These are phyloP conservation scores for Corynascus novoguineensis DNA, from an alignment of 495 filamentous ascomycete species.

Conservation along the genomic window DNA sequence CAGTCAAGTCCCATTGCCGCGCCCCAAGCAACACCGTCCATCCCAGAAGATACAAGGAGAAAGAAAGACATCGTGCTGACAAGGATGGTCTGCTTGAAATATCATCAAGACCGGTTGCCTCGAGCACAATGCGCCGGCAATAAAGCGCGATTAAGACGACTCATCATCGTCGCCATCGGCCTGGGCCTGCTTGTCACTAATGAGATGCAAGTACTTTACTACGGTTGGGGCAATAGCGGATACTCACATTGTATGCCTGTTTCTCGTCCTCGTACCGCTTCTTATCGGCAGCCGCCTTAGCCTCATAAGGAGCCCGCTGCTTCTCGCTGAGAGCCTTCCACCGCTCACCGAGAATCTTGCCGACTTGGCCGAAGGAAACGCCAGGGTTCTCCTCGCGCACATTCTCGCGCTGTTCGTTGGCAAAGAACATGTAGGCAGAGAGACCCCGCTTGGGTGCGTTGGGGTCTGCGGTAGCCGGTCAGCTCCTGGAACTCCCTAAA, in stretches of 20 bases:
- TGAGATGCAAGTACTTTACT: constrained; percentile 3
- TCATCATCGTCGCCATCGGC: constrained; percentile 46
- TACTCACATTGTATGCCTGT: constrained; percentile 77
- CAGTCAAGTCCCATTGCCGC: constrained; percentile 33
- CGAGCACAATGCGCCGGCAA: constrained; percentile 30
- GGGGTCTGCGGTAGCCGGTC: constrained; percentile 61
- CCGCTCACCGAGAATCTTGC: constrained; percentile 92
- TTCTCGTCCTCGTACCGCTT: constrained; percentile 99
- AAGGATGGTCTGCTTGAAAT: constrained; percentile 22
- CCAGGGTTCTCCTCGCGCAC: constrained; percentile 98
- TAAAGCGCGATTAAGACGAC: constrained; percentile 30
- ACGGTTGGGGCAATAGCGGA: background rate
- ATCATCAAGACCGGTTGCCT: constrained; percentile 29
- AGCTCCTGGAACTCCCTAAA: too few relatives aligned
- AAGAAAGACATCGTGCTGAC: constrained; percentile 27
- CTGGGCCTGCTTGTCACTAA: constrained; percentile 33
- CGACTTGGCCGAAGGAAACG: constrained; percentile 95
- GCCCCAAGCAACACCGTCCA: constrained; percentile 40
- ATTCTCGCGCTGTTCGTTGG: constrained; percentile 97
- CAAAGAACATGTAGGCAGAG: constrained; percentile 99
- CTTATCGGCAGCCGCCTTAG: constrained; percentile 93
- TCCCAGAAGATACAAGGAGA: constrained; percentile 40
- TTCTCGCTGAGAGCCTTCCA: constrained; percentile 93
- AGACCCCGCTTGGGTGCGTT: constrained; percentile 99
- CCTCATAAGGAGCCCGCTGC: constrained; percentile 87